phyloP scores from a whole-genome alignment of 495 filamentous ascomycete species.

The Podospora sp. region DNA sequence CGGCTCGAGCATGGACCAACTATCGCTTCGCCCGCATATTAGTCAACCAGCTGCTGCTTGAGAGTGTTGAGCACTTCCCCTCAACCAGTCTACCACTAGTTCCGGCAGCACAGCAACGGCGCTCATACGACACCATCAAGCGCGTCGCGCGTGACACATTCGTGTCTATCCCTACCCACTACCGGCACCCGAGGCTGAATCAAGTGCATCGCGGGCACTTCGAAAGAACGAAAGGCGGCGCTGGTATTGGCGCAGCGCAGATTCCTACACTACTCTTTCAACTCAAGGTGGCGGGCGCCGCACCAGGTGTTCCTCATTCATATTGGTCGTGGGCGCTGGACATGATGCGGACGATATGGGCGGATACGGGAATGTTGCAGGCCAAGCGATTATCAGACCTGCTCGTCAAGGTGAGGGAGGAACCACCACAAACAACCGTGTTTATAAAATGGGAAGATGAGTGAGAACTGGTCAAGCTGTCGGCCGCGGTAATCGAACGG shows the following conservation, averaged over 20 bases:
- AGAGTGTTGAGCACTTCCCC: constrained; percentile 36
- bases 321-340: constrained; percentile 43
- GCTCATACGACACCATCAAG: constrained; percentile 35
- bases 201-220: constrained; percentile 31
- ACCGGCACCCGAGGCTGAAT: constrained; percentile 45
- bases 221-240: constrained; percentile 42
- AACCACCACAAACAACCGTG: not conserved
- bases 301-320: constrained; percentile 42
- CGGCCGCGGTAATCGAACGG: too few species aligned
- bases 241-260: constrained; percentile 45
- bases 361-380: constrained; percentile 51
- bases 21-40: constrained; percentile 64
- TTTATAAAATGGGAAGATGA: constrained; percentile 5
- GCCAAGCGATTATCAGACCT: constrained; percentile 40
- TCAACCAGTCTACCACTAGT: constrained; percentile 40
- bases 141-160: constrained; percentile 46
- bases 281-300: constrained; percentile 44
- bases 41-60: constrained; percentile 55
- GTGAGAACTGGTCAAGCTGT: not conserved
- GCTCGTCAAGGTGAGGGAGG: constrained; percentile 27
- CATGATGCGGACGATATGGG: constrained; percentile 45
- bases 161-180: constrained; percentile 48
- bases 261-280: constrained; percentile 48
- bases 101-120: constrained; percentile 36
- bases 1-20: constrained; percentile 62